Base-by-base conservation (phyloP, 139 green algal species). In the Chlorella sp. region DNA sequence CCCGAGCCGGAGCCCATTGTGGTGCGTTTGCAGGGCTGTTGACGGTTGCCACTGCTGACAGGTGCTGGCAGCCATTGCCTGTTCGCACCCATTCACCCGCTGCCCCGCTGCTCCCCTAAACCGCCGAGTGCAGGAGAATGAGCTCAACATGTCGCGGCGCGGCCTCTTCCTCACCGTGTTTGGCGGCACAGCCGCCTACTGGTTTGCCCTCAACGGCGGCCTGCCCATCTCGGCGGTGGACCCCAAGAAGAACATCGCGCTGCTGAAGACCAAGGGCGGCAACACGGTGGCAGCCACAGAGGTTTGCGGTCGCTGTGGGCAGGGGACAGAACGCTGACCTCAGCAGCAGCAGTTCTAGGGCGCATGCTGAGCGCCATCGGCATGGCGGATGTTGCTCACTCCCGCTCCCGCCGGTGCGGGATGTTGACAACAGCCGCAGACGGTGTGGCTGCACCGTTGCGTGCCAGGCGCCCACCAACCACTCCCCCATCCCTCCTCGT, bases 191-290 rank as follows among this genome's bases (percentile, higher is more conserved):
- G 41, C 51, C 0, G 34, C 78, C 30, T 87, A 51, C 70, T 89
- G 73, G 32, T 28, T 62, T 64, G 78, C 64, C 51, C 54, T 91
- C 13, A 73, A 80, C 62, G 56, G 41, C 34, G 38, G 79, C 78
- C 26, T 65, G 38, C 87, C 85, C 28, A 43, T 85, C 34, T 58
- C 82, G 11, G n/a, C 34, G 13, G 51, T 79, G 4, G 83, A 84
- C 79, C 56, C 16, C 0, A n/a, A 87, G 58, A 44, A 36, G 34
- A 87, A 85, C 13, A n/a, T 91, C 5, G 62, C 54, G 3, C 60
- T 91, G 46, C 46, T 92, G 32, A 88, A 77, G 46, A 93, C 90
- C 44, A 78, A 86, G 44, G 87, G 84, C 36, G 90, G 90, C 67
- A 91, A 91, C 83, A 54, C 80, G 73, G 83, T 93, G 38, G 90